phyloP scores from a whole-genome alignment of 805 yeast species.

The Wickerhamomyces canadensis region DNA sequence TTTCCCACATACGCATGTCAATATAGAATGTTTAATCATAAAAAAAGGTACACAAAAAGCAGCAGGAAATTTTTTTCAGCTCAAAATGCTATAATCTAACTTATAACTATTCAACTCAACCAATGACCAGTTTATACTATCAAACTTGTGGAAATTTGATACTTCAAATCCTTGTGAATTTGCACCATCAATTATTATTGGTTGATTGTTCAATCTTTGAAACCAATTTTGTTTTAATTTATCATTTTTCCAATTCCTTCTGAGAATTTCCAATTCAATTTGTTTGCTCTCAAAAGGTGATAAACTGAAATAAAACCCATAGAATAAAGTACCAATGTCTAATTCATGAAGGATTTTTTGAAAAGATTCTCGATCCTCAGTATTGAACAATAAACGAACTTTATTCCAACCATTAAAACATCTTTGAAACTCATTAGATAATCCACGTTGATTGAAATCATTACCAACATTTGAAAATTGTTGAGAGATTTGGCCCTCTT shows the following conservation, averaged over 20 bases:
- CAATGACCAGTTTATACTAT: conserved; percentile 18
- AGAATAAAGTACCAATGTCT: conserved; percentile 45
- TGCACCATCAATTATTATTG: conserved; percentile 5
- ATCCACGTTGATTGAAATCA: conserved; percentile 4
- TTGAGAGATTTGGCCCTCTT: background rate
- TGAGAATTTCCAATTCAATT: conserved; percentile 71
- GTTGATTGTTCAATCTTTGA: conserved; percentile 45
- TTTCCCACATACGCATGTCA: too few relatives aligned
- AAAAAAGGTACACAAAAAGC: background rate
- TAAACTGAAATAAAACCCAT: conserved; percentile 78
- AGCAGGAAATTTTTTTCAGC: conserved; percentile 1
- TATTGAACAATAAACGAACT: conserved; percentile 1
- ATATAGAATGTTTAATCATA: too few relatives aligned
- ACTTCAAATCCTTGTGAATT: conserved; percentile 9
- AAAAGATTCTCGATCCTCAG: conserved; percentile 2
- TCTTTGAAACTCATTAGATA: conserved; percentile 10
- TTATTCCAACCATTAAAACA: conserved; percentile 11
- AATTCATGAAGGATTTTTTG: conserved; percentile 6
- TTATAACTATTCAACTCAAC: conserved; percentile 13
- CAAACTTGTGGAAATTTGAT: conserved; percentile 18
- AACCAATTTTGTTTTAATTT: conserved; percentile 72
- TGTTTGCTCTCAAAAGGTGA: conserved; percentile 64
- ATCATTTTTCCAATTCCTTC: conserved; percentile 79
- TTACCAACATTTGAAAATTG: background rate
- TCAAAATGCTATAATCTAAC: conserved; percentile 9